These are phyloP conservation scores for Yamadazyma triangularis DNA, from an alignment of 1,139 yeast genomes.

Conservation along the genomic window DNA sequence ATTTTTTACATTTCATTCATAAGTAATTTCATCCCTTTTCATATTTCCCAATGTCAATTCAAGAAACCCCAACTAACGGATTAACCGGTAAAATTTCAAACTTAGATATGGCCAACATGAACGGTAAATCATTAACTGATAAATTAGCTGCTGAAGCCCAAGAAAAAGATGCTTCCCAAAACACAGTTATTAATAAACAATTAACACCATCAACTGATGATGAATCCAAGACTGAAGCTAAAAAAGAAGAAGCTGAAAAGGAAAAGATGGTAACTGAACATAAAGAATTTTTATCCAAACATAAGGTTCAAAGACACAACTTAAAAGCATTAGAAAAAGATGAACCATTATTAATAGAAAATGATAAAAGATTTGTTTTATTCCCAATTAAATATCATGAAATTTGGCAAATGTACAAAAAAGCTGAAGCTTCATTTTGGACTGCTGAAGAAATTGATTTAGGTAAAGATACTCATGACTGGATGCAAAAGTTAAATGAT, in stretches of 20 bases:
- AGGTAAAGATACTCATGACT: constrained; percentile 84
- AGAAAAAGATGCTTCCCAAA: constrained; percentile 34
- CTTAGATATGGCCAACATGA: constrained; percentile 32
- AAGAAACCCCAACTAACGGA: constrained; percentile 49
- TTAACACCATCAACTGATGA: constrained; percentile 11
- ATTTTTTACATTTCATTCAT: too few species aligned
- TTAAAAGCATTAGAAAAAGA: constrained; percentile 75
- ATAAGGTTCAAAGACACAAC: constrained; percentile 64
- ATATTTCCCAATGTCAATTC: constrained; percentile 26
- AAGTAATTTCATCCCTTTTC: neutral
- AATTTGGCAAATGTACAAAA: constrained; percentile 98
- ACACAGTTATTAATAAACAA: constrained; percentile 20
- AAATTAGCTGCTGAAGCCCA: constrained; percentile 44
- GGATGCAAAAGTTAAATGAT: constrained; percentile 80
- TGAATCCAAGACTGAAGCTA: constrained; percentile 9
- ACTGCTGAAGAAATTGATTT: constrained; percentile 98
- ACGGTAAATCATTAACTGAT: constrained; percentile 40
- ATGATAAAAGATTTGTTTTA: constrained; percentile 84
- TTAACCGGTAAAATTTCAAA: constrained; percentile 44
- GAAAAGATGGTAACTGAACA: constrained; percentile 41
- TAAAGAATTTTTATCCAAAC: constrained; percentile 50
- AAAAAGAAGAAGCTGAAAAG: constrained; percentile 11
- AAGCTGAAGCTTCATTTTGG: constrained; percentile 99
- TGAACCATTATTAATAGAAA: constrained; percentile 86
- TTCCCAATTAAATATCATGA: constrained; percentile 98